phyloP scores from a whole-genome alignment of 2,329 filamentous ascomycete genomes.

The Fusarium robinianum region DNA sequence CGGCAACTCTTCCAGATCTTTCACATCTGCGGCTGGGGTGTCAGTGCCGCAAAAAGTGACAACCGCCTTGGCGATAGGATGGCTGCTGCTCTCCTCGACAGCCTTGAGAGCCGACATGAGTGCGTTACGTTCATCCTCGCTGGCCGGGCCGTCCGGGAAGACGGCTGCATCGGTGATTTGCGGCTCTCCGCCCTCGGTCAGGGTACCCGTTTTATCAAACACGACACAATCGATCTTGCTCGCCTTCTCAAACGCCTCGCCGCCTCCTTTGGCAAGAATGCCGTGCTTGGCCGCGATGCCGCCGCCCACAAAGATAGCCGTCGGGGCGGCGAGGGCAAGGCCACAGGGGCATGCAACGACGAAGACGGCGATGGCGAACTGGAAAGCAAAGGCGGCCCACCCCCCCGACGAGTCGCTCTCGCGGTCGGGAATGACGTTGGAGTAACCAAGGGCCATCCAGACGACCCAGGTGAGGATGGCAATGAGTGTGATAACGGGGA shows the following conservation, averaged over 20 bases:
- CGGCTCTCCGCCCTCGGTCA: constrained; percentile 75
- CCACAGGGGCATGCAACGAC: constrained; percentile 87
- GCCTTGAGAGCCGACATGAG: constrained; percentile 61
- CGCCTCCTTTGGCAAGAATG: constrained; percentile 81
- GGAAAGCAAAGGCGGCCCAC: constrained; percentile 74
- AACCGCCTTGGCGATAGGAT: constrained; percentile 74
- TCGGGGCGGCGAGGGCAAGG: constrained; percentile 81
- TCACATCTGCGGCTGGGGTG: constrained; percentile 42
- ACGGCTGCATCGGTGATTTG: constrained; percentile 62
- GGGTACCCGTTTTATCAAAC: constrained; percentile 87
- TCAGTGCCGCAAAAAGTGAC: constrained; percentile 60
- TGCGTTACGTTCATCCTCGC: constrained; percentile 31
- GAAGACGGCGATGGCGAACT: constrained; percentile 85
- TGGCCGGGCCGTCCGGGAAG: constrained; percentile 40
- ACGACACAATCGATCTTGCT: constrained; percentile 78
- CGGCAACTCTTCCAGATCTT: constrained; percentile 66
- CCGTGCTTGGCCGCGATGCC: constrained; percentile 79
- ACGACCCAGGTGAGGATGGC: constrained; percentile 72
- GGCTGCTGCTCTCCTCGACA: constrained; percentile 73
- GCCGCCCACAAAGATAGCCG: constrained; percentile 81
- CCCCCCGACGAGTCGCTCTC: constrained; percentile 65
- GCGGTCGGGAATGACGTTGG: constrained; percentile 58
- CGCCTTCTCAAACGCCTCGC: constrained; percentile 84
- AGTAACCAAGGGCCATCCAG: constrained; percentile 69
- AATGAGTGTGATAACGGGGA: constrained; percentile 70